Evolutionary conservation across 345 rosid genomes (phyloP).

Genomic region (Gossypium sturtianum): DNA sequence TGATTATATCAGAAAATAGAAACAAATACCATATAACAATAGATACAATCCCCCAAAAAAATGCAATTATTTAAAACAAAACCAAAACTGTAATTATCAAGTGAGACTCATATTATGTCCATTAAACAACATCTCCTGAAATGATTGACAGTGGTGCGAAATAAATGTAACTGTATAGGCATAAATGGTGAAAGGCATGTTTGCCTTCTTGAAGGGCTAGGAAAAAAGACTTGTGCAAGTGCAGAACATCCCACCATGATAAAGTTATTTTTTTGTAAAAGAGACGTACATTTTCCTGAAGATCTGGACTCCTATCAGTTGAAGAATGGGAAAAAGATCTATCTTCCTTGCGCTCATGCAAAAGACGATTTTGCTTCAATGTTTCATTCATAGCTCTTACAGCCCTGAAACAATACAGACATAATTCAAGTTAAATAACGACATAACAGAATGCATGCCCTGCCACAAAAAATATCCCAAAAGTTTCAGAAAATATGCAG

Average conservation of each 20-base stretch:
- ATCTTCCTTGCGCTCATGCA: constrained; percentile 53
- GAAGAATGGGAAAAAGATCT: constrained; percentile 42
- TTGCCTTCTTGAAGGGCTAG: background rate
- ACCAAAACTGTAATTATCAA: background rate
- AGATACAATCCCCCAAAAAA: background rate
- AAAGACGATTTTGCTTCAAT: constrained; percentile 81
- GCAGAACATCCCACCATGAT: background rate
- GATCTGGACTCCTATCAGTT: constrained; percentile 39
- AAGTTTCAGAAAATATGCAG: background rate
- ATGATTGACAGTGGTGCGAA: background rate
- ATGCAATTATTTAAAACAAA: background rate
- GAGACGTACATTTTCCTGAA: constrained; percentile 52
- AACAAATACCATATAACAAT: background rate
- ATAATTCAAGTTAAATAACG: constrained; percentile 10
- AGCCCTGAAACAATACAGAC: constrained; percentile 57
- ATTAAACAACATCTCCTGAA: background rate
- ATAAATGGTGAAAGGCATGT: background rate
- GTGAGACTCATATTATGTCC: background rate
- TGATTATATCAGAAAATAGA: background rate
- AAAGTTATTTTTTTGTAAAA: background rate
- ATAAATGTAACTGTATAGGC: background rate
- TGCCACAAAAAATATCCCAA: background rate
- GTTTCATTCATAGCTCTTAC: constrained; percentile 95
- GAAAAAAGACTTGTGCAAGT: background rate
- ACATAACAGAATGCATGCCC: background rate